Evolutionary conservation across 805 yeast genomes (phyloP).

Genomic region (Saccharomycopsis sp.): DNA sequence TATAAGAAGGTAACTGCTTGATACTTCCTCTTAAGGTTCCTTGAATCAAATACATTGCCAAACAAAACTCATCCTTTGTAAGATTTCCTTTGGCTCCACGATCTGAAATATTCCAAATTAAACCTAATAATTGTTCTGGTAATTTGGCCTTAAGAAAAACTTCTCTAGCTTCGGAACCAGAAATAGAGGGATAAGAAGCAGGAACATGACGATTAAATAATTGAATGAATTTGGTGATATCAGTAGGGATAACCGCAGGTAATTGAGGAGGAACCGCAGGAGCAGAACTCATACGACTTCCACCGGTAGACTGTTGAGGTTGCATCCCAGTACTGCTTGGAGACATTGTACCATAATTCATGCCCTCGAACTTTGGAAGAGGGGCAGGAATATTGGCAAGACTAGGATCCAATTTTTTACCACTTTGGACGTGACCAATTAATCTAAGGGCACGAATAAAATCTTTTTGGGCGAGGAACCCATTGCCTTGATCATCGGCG

Average conservation of each 20-base stretch:
- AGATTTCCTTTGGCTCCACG: constrained; percentile 78
- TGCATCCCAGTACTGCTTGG: constrained; percentile 18
- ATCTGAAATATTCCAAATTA: constrained; percentile 92
- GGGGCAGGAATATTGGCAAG: constrained; percentile 53
- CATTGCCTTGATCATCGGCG: constrained; percentile 80
- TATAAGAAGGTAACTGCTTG: constrained; percentile 40
- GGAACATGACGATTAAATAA: constrained; percentile 64
- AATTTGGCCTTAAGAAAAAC: constrained; percentile 83
- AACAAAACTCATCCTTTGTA: constrained; percentile 69
- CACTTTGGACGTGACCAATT: constrained; percentile 78
- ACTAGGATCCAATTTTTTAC: constrained; percentile 41
- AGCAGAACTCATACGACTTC: not conserved
- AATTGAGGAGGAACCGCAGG: constrained; percentile 23
- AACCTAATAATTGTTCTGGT: constrained; percentile 74
- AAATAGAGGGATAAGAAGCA: constrained; percentile 26
- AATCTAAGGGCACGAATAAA: constrained; percentile 82
- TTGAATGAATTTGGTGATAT: constrained; percentile 53
- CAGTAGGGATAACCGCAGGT: constrained; percentile 31
- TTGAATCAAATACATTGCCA: constrained; percentile 94
- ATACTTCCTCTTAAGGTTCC: constrained; percentile 58
- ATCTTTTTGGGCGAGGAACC: constrained; percentile 68
- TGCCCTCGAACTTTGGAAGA: constrained; percentile 31
- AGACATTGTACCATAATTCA: constrained; percentile 5
- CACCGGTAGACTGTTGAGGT: constrained; percentile 22
- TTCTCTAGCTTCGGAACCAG: constrained; percentile 75